Base-by-base conservation (phyloP, 768 basidiomycete genomes). In the Boletellus emodensis region DNA sequence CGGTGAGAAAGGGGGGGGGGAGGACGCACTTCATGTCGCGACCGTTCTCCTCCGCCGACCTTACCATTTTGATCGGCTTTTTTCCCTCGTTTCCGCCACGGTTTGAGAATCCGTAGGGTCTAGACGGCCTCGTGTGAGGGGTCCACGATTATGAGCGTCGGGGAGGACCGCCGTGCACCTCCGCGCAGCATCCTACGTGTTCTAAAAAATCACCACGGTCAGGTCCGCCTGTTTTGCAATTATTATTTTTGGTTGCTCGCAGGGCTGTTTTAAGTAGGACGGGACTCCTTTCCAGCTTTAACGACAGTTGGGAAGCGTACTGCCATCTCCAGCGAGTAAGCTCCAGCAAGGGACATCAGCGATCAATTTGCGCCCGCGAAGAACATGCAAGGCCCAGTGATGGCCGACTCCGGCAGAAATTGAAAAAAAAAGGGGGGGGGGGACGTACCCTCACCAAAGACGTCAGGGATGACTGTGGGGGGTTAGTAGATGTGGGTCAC, bases 91-190 rank as follows among this genome's bases (percentile, higher is more conserved):
- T 30, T 9, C 8, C 7, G 30, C 30, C 30, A 30, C 30, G 30
- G 30, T 30, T 11, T 30, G 30, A 30, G 33, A 18, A 22, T 18
- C 33, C 5, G 12, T 46, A 28, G 36, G 39, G 34, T 48, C 54
- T 51, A 50, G 53, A 14, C 62, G 44, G 46, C 59, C 52, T 54
- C 61, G 52, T 62, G 62, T 45, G 40, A 20, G 40, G 24, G 38
- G 20, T 22, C 20, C 12, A 4, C 26, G 34, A 17, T 44, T 39
- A 45, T 41, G 49, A 49, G 49, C 32, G 41, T 48, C 15, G 38
- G 46, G 18, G 15, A 26, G 30, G 41, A 40, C 44, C 45, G 45
- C 44, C 26, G 46, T 24, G 38, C 43, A 17, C 34, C 20, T 15
- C 26, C 48, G 40, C 20, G 34, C 12, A 30, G 38, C 15, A 40